Base-by-base conservation (phyloP, 148 eudicot species). In the Vaccinium macrocarpon region DNA sequence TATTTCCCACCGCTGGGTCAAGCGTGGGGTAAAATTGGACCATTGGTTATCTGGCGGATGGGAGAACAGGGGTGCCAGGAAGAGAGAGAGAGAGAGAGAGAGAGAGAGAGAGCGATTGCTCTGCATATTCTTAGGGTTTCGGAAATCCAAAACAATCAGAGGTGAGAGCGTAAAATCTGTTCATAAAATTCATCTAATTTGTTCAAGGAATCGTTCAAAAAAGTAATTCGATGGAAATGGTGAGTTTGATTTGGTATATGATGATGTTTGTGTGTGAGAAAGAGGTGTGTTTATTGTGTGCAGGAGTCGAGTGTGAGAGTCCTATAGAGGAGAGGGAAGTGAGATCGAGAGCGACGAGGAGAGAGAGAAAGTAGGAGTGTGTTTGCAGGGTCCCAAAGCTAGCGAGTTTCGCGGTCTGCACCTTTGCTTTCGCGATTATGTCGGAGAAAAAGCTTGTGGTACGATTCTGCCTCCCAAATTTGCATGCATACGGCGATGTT, bases 361-460 rank as follows among this genome's bases (percentile, higher is more conserved):
- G 84, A 81, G 84, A 74, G 84, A 32, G 19, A 3, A 18, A n/a
- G 13, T 16, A 23, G 78, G 73, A 61, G 82, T 62, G 82, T 50
- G 27, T 27, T 51, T 42, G 16, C 32, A 61, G 70, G 18, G 55
- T 35, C 79, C 7, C 25, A 35, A 32, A 35, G 16, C n/a, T 38
- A 55, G 32, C 27, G 18, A 16, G 27, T 38, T 21, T 21, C 49
- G 15, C 3, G 7, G 15, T 21, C 35, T 82, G 46, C 14, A 56
- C 51, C 49, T 25, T 13, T 57, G 70, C 35, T 82, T 72, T 27
- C 18, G 25, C 51, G 21, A 75, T 11, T 29, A 91, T 91, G 93
- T 84, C 93, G 84, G 98, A 95, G 72, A 89, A 93, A 48, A 97
- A 97, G 92, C 99, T 97, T 79, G 99, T 97, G 89, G 99, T 97